Percentiles rank a stretch among this genome's conserved stretches.
These are phyloP conservation scores for Arthrobotrys entomopaga DNA, from an alignment of 2,329 filamentous ascomycete genomes.

Conservation along the genomic window DNA sequence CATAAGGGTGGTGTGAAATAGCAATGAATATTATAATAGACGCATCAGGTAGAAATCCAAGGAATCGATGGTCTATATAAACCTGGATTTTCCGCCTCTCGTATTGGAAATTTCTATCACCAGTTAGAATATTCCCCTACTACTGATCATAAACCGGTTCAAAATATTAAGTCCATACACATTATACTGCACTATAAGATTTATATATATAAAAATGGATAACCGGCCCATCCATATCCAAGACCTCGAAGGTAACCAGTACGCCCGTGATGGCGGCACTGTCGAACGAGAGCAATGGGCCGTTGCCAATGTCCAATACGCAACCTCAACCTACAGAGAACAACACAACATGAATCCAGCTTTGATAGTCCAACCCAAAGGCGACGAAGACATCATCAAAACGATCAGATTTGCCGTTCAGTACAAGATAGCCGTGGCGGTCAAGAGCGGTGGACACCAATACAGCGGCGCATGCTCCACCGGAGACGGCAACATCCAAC, in stretches of 20 bases:
- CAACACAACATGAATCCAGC: slow-evolving; percentile 64
- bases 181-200: no score
- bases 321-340: slow-evolving; percentile 63
- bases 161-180: no score
- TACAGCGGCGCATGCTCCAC: slow-evolving; percentile 35
- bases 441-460: slow-evolving; percentile 59
- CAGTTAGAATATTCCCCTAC: no score
- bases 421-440: slow-evolving; percentile 63
- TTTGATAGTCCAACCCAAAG: slow-evolving; percentile 64
- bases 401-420: slow-evolving; percentile 63
- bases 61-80: no score
- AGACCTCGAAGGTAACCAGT: slow-evolving; percentile 27
- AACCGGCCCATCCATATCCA: slow-evolving; percentile 13
- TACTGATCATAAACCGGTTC: no score
- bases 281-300: slow-evolving; percentile 54
- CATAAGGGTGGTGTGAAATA: no score
- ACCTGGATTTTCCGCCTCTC: no score
- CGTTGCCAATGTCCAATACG: slow-evolving; percentile 63
- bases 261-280: slow-evolving; percentile 2
- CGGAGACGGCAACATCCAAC: slow-evolving; percentile 14
- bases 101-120: no score
- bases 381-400: slow-evolving; percentile 63
- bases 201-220: no score
- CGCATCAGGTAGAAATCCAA: no score
- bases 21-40: no score